Percentiles rank a stretch among this genome's conserved stretches.
These are phyloP conservation scores for Pseudofabraea citricarpa DNA, from an alignment of 2,329 filamentous ascomycete species.

Conservation along the genomic window DNA sequence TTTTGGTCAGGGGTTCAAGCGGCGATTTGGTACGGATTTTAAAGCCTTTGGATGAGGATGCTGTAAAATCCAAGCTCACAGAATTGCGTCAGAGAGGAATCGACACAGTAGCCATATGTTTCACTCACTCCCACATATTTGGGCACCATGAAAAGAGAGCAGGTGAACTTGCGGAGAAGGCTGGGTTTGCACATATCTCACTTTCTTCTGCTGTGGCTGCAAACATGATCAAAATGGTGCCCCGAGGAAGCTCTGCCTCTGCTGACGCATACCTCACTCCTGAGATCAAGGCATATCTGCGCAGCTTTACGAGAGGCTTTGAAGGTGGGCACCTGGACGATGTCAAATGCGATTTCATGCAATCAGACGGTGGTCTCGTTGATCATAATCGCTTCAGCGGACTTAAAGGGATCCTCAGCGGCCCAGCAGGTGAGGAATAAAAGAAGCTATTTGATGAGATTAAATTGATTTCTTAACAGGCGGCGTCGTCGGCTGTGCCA, in stretches of 20 bases:
- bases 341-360: conserved; percentile 66
- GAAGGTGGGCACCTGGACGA: conserved; percentile 49
- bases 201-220: conserved; percentile 61
- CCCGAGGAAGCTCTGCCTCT: conserved; percentile 59
- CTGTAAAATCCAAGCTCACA: conserved; percentile 36
- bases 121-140: conserved; percentile 66
- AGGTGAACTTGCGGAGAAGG: conserved; percentile 53
- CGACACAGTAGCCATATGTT: conserved; percentile 57
- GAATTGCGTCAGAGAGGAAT: conserved; percentile 53
- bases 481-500: conserved; percentile 62
- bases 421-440: conserved; percentile 48
- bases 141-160: conserved; percentile 58
- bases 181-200: conserved; percentile 62
- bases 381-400: conserved; percentile 56
- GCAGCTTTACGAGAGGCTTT: conserved; percentile 63
- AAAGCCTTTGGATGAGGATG: conserved; percentile 44
- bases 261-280: conserved; percentile 67
- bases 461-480: background rate
- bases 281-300: conserved; percentile 61
- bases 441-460: background rate
- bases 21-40: conserved; percentile 61
- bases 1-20: conserved; percentile 56
- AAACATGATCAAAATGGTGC: conserved; percentile 66
- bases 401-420: conserved; percentile 57
- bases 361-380: conserved; percentile 35